Conservation (phyloP, 1,139 yeast genomes). For the Nakaseomyces sp. region DNA sequence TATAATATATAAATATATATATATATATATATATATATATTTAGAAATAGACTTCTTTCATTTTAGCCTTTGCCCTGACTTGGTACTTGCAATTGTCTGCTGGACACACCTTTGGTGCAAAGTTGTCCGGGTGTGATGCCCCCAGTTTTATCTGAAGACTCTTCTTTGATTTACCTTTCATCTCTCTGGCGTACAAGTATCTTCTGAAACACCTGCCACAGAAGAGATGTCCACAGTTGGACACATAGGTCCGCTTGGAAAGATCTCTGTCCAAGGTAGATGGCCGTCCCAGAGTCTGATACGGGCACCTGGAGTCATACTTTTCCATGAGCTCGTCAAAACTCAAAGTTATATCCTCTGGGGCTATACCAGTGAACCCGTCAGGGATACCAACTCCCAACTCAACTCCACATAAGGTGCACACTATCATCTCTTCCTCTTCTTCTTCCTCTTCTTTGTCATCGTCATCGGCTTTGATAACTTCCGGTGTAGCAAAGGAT, state of each 20-base stretch:
- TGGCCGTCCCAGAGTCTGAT: slow-evolving; percentile 45
- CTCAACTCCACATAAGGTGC: slow-evolving; percentile 62
- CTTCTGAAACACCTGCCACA: slow-evolving; percentile 70
- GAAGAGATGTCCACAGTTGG: slow-evolving; percentile 75
- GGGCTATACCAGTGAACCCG: slow-evolving; percentile 34
- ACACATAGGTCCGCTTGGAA: slow-evolving; percentile 58
- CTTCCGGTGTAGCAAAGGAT: slow-evolving; percentile 28
- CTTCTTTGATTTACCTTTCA: slow-evolving; percentile 14
- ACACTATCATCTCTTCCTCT: slow-evolving; percentile 39
- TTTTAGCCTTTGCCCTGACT: slow-evolving; percentile 23
- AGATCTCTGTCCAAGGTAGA: slow-evolving; percentile 51
- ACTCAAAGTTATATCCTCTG: slow-evolving; percentile 19
- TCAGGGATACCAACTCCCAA: slow-evolving; percentile 65
- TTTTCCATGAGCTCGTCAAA: slow-evolving; percentile 29
- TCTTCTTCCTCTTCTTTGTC: slow-evolving; percentile 16
- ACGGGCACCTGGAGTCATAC: slow-evolving; percentile 48
- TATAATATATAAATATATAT: too few relatives aligned
- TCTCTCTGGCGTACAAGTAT: slow-evolving; percentile 24
- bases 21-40: background rate
- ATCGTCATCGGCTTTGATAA: slow-evolving; percentile 28
- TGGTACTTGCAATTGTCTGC: slow-evolving; percentile 22
- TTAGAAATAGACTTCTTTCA: slow-evolving; percentile 29
- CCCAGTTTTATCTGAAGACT: slow-evolving; percentile 22
- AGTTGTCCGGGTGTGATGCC: slow-evolving; percentile 30
- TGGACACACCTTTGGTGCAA: slow-evolving; percentile 30